Evolutionary conservation across 768 basidiomycete genomes (phyloP).

Genomic region (Boletus insuetus): DNA sequence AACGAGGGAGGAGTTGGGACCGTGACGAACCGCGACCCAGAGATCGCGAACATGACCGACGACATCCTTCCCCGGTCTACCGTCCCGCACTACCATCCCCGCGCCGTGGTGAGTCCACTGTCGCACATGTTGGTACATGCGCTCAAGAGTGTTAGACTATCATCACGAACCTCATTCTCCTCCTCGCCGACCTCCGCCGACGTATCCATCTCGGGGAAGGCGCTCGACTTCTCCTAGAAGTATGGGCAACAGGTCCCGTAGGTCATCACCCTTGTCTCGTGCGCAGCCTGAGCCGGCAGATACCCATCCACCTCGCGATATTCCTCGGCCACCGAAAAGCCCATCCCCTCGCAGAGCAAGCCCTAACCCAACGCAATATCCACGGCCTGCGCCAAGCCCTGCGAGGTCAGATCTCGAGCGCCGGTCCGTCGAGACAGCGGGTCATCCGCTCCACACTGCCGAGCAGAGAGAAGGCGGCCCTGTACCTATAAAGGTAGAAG

Average conservation of each 20-base stretch:
- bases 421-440: constrained; percentile 1
- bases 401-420: constrained; percentile 2
- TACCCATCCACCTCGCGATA: constrained; percentile 7
- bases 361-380: constrained; percentile 9
- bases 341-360: constrained; percentile 14
- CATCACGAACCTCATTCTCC: constrained; percentile 5
- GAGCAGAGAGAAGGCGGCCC: not conserved
- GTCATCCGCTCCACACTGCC: not conserved
- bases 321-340: constrained; percentile 10
- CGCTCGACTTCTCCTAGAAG: constrained; percentile 24
- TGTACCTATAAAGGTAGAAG: constrained; percentile 2
- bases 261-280: constrained; percentile 18
- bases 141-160: constrained; percentile 13
- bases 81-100: constrained; percentile 22
- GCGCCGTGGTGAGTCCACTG: constrained; percentile 23
- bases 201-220: constrained; percentile 17
- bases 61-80: constrained; percentile 15
- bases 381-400: constrained; percentile 12
- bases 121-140: not conserved
- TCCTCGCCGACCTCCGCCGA: constrained; percentile 15
- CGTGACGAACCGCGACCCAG: constrained; percentile 18
- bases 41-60: constrained; percentile 24
- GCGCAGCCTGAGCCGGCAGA: constrained; percentile 13
- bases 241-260: constrained; percentile 20
- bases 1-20: constrained; percentile 23